Percentiles rank a stretch among this genome's conserved stretches.
These are phyloP conservation scores for Metarhizium album DNA, from an alignment of 2,329 filamentous ascomycete genomes.

Conservation along the genomic window DNA sequence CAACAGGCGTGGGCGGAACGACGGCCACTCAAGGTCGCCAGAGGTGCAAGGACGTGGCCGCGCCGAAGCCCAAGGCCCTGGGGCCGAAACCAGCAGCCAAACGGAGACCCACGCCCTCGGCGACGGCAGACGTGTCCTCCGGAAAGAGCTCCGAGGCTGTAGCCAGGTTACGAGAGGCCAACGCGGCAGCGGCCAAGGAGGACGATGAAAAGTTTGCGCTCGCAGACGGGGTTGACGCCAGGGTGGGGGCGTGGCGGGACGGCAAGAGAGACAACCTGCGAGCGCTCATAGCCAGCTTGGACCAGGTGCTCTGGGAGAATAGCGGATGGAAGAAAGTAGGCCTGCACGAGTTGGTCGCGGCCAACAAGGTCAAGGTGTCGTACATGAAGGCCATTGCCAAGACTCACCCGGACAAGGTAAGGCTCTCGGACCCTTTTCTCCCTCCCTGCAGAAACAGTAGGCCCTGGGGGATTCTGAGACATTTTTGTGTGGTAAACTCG, in stretches of 20 bases:
- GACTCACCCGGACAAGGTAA: constrained; percentile 96
- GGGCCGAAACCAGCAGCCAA: constrained; percentile 28
- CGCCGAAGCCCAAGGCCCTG: constrained; percentile 47
- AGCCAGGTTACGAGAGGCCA: constrained; percentile 68
- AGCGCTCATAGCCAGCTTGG: constrained; percentile 75
- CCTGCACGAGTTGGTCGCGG: constrained; percentile 83
- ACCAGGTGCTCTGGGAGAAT: constrained; percentile 81
- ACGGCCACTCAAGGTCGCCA: constrained; percentile 78
- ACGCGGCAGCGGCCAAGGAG: constrained; percentile 71
- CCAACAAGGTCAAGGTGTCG: constrained; percentile 89
- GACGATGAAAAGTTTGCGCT: constrained; percentile 92
- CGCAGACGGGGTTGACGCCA: constrained; percentile 73
- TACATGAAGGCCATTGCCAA: constrained; percentile 99
- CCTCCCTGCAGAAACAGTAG: no score
- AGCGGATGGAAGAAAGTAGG: constrained; percentile 96
- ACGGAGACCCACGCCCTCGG: constrained; percentile 34
- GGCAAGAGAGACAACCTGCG: constrained; percentile 89
- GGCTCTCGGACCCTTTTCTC: constrained; percentile 15
- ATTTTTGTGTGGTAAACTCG: no score
- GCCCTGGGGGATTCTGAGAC: no score
- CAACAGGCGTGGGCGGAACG: constrained; percentile 74
- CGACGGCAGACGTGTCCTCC: constrained; percentile 27
- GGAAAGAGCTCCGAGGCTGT: constrained; percentile 64
- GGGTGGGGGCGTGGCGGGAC: constrained; percentile 70
- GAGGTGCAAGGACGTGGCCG: constrained; percentile 78